Percentiles rank a stretch among this genome's conserved stretches.
These are phyloP conservation scores for Aspergillus sclerotiicarbonarius DNA, from an alignment of 495 filamentous ascomycete species.

Conservation along the genomic window DNA sequence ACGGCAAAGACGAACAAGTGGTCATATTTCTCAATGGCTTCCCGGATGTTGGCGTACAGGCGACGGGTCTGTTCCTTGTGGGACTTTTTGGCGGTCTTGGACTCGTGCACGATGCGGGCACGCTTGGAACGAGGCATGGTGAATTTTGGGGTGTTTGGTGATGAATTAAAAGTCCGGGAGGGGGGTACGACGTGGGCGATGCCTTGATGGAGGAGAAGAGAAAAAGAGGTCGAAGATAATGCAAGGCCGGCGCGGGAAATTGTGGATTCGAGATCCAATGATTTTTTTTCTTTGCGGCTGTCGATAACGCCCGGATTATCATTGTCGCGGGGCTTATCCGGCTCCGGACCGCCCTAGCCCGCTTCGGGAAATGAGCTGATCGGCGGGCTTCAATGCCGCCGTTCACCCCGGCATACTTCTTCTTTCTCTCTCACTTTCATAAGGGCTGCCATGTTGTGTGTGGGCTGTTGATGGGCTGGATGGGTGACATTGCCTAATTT, in stretches of 20 bases:
- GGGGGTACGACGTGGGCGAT: background rate
- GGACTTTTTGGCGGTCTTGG: constrained; percentile 86
- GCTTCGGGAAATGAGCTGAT: constrained; percentile 38
- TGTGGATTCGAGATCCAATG: constrained; percentile 17
- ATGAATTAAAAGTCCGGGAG: background rate
- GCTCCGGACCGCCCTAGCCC: constrained; percentile 23
- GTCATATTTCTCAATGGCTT: constrained; percentile 80
- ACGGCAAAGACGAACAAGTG: constrained; percentile 90
- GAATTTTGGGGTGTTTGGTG: constrained; percentile 7
- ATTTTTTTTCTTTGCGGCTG: constrained; percentile 34
- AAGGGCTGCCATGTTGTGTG: background rate
- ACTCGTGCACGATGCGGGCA: constrained; percentile 79
- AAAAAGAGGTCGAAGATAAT: constrained; percentile 7
- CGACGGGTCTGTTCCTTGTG: constrained; percentile 83
- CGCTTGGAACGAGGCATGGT: constrained; percentile 97
- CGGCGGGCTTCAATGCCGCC: background rate
- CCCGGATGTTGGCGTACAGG: constrained; percentile 83
- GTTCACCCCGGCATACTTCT: constrained; percentile 1
- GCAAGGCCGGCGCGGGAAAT: constrained; percentile 13
- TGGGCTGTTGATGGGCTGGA: background rate
- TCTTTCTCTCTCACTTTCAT: background rate
- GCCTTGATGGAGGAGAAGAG: background rate
- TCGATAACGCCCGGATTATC: constrained; percentile 45
- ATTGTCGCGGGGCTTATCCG: constrained; percentile 42
- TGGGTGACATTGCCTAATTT: background rate